phyloP scores from a whole-genome alignment of 768 basidiomycete genomes.

The Candolleomyces aberdarensis region DNA sequence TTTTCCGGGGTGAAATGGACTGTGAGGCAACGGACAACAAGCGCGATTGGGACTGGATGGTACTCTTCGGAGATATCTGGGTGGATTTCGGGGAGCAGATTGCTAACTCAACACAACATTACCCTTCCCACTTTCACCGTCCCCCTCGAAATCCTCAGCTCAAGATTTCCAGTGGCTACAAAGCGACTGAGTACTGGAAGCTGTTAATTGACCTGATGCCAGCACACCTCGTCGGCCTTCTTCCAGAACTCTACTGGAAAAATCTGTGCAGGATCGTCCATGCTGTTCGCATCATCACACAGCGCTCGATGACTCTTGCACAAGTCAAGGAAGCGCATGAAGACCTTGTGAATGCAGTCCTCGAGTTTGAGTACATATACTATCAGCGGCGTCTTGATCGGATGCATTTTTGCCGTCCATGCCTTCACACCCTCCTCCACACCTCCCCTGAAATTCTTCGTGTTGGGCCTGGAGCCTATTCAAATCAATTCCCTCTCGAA shows the following conservation, averaged over 20 bases:
- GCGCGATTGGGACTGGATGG: too few species aligned
- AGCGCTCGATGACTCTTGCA: constrained; percentile 16
- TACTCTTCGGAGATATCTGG: too few species aligned
- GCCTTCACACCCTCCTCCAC: constrained; percentile 20
- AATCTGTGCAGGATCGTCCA: constrained; percentile 31
- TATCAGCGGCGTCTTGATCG: neutral
- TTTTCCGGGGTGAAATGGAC: too few species aligned
- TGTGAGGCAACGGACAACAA: too few species aligned
- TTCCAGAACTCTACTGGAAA: constrained; percentile 23
- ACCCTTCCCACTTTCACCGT: too few species aligned
- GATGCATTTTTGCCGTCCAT: constrained; percentile 4
- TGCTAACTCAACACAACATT: too few species aligned
- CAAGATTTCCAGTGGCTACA: too few species aligned
- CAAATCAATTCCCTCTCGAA: constrained; percentile 31
- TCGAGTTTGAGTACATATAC: constrained; percentile 15
- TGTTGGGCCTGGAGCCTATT: constrained; percentile 9
- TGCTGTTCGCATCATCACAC: constrained; percentile 20
- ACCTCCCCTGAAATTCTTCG: constrained; percentile 12
- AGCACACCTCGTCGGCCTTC: constrained; percentile 28
- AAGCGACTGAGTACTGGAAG: too few species aligned
- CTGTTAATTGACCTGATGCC: constrained; percentile 18
- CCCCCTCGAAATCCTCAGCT: too few species aligned
- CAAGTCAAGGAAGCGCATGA: constrained; percentile 21
- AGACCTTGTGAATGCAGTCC: constrained; percentile 20
- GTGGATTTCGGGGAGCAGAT: too few species aligned